phyloP scores from a whole-genome alignment of 129 eudicot genomes.

The Cynara cardunculus region DNA sequence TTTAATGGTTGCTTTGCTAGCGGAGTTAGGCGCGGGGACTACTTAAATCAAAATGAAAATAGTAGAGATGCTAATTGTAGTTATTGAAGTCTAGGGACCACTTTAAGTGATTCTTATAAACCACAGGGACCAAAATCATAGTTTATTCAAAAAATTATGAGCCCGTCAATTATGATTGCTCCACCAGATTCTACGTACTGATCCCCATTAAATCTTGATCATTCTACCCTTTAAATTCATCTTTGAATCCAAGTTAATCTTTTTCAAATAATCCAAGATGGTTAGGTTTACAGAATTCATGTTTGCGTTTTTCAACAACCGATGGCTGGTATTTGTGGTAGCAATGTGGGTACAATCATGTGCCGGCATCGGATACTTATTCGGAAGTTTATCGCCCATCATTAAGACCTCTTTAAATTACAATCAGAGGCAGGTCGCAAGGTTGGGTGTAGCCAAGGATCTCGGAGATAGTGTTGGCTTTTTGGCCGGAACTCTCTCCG shows the following conservation, averaged over 20 bases:
- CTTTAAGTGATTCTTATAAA: no score
- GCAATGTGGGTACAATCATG: constrained; percentile 99
- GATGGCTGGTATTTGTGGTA: constrained; percentile 97
- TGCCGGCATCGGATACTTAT: constrained; percentile 88
- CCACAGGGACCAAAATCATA: no score
- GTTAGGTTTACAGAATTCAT: background rate
- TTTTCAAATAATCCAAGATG: background rate
- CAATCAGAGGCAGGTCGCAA: constrained; percentile 81
- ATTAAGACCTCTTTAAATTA: constrained; percentile 70
- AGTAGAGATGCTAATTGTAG: no score
- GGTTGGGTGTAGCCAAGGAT: constrained; percentile 95
- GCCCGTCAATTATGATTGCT: background rate
- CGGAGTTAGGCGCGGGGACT: no score
- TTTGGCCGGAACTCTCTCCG: constrained; percentile 88
- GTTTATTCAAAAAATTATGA: background rate
- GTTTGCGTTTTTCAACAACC: constrained; percentile 51
- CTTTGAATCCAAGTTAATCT: background rate
- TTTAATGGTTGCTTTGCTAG: no score
- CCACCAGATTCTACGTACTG: constrained; percentile 9
- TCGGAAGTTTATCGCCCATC: constrained; percentile 91
- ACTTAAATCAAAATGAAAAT: no score
- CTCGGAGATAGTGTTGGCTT: constrained; percentile 98
- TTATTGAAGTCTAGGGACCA: no score
- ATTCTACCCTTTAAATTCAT: background rate
- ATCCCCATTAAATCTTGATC: constrained; percentile 2